These are phyloP conservation scores for Lathyrus tuberosus DNA, from an alignment of 306 rosid genomes.

Conservation along the genomic window DNA sequence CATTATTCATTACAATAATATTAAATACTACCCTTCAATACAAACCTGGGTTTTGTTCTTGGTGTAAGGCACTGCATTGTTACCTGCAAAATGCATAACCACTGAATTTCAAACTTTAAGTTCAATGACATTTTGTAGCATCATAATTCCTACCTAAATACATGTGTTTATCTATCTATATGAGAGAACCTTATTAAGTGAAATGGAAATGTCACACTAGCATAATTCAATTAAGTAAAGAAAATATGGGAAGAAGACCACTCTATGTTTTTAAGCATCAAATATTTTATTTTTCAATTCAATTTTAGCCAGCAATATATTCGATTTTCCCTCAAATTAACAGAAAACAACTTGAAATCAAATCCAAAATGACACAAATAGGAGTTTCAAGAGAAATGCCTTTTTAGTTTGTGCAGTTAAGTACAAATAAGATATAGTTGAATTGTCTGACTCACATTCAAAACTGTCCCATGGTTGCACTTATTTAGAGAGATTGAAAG, in stretches of 20 bases:
- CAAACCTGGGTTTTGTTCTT: slow-evolving; percentile 51
- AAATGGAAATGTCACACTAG: slow-evolving; percentile 2
- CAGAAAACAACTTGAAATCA: slow-evolving; percentile 5
- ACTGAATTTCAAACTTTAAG: slow-evolving; percentile 41
- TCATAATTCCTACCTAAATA: not conserved
- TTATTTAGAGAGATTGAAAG: slow-evolving; percentile 57
- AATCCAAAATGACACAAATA: slow-evolving; percentile 29
- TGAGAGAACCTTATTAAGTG: slow-evolving; percentile 11
- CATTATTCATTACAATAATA: slow-evolving; percentile 20
- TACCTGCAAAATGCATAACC: slow-evolving; percentile 49
- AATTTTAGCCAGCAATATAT: slow-evolving; percentile 22
- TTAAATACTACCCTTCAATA: slow-evolving; percentile 16
- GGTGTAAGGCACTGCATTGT: slow-evolving; percentile 59
- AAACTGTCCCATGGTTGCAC: slow-evolving; percentile 55
- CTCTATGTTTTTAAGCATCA: slow-evolving; percentile 7
- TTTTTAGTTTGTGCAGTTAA: slow-evolving; percentile 14
- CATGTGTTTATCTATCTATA: not conserved
- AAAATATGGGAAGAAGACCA: slow-evolving; percentile 20
- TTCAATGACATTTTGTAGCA: slow-evolving; percentile 36
- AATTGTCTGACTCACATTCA: slow-evolving; percentile 51
- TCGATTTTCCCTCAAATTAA: slow-evolving; percentile 17
- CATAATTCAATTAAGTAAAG: slow-evolving; percentile 22
- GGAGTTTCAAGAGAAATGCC: slow-evolving; percentile 1
- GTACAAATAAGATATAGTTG: slow-evolving; percentile 29
- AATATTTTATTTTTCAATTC: not conserved